phyloP scores from a whole-genome alignment of 106 monocot genomes.

The Hemerocallis citrina region DNA sequence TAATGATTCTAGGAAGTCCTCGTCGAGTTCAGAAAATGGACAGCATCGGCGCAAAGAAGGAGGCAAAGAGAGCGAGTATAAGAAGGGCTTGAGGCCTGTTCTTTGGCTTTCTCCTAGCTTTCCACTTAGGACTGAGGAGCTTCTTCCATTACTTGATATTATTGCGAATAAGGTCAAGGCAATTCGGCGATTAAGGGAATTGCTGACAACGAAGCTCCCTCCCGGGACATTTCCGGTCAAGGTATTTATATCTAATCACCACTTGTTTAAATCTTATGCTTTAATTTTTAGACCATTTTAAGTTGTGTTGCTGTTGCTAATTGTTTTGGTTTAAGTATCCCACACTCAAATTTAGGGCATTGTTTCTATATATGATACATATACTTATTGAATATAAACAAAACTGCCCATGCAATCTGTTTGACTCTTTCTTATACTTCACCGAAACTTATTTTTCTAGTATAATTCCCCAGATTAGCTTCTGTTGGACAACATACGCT shows the following conservation, averaged over 20 bases:
- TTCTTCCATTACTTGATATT: constrained; percentile 79
- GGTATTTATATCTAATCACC: constrained; percentile 30
- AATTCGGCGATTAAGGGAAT: constrained; percentile 84
- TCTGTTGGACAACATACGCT: too few species aligned
- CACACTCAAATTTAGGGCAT: not conserved
- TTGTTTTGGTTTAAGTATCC: not conserved
- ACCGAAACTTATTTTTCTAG: too few species aligned
- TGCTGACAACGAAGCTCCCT: constrained; percentile 47
- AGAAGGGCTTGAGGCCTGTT: constrained; percentile 20
- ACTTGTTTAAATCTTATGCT: not conserved
- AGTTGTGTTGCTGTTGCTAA: not conserved
- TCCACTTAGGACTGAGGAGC: constrained; percentile 14
- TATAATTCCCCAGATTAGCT: too few species aligned
- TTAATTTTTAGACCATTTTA: not conserved
- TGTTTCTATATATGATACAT: not conserved
- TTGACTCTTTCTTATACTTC: too few species aligned
- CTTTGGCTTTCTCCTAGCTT: constrained; percentile 21
- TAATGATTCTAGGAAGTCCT: constrained; percentile 17
- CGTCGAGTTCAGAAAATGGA: constrained; percentile 19
- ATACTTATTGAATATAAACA: not conserved
- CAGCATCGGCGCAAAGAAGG: constrained; percentile 11
- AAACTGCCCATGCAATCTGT: too few species aligned
- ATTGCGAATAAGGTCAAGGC: constrained; percentile 98
- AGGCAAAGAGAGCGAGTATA: constrained; percentile 18
- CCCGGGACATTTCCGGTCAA: constrained; percentile 90